A percentile compares a stretch with the other conserved stretches of the same genome.
phyloP scores from a whole-genome alignment of 2,329 filamentous ascomycete species.

The Monilinia vaccinii-corymbosi region DNA sequence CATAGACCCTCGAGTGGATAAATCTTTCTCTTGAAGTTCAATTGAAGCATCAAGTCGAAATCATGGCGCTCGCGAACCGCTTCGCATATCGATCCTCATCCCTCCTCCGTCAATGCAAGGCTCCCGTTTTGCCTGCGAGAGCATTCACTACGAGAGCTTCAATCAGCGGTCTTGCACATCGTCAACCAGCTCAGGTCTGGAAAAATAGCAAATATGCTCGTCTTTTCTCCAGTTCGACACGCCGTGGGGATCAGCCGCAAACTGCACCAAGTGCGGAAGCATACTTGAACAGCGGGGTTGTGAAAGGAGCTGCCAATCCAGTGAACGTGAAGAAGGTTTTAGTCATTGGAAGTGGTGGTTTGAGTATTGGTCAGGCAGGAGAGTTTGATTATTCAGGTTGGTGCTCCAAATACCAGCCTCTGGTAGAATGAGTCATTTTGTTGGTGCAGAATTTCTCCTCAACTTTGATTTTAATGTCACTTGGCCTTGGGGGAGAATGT shows the following conservation, averaged over 20 bases:
- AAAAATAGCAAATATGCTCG: slow-evolving; percentile 24
- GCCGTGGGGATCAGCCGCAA: slow-evolving; percentile 38
- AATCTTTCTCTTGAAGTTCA: slow-evolving; percentile 10
- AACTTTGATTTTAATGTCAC: not conserved
- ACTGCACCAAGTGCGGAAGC: slow-evolving; percentile 73
- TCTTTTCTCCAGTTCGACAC: slow-evolving; percentile 26
- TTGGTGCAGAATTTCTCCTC: not conserved
- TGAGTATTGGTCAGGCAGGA: slow-evolving; percentile 94
- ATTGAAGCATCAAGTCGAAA: slow-evolving; percentile 18
- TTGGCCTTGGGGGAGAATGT: too few relatives aligned
- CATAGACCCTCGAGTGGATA: slow-evolving; percentile 12
- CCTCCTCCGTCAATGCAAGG: slow-evolving; percentile 27
- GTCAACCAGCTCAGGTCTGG: slow-evolving; percentile 16
- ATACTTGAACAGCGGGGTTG: slow-evolving; percentile 79
- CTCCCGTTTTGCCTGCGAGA: slow-evolving; percentile 19
- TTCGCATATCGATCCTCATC: slow-evolving; percentile 26
- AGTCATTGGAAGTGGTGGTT: slow-evolving; percentile 89
- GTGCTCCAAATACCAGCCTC: slow-evolving; percentile 15
- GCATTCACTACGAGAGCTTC: slow-evolving; percentile 26
- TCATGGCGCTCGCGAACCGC: slow-evolving; percentile 29
- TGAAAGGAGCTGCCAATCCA: slow-evolving; percentile 65
- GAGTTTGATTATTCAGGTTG: slow-evolving; percentile 97
- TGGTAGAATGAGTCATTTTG: slow-evolving; percentile 21
- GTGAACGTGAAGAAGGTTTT: slow-evolving; percentile 95
- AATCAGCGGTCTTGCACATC: slow-evolving; percentile 19